Evolutionary conservation across 331 rosid species (phyloP).

Genomic region (Pyracantha coccinea): DNA sequence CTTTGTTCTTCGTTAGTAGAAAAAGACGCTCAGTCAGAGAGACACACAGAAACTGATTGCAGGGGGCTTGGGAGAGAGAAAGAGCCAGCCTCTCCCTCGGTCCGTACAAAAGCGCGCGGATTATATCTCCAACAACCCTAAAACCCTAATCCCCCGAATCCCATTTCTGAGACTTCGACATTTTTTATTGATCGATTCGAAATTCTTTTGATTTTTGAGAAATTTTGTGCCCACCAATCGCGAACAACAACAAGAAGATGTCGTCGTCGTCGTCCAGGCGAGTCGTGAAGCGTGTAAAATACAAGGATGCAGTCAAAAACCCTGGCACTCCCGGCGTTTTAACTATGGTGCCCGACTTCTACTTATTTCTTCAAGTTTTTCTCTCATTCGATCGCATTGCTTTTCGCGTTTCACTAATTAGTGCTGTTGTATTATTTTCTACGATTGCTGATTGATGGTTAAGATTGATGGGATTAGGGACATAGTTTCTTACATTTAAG

Average conservation of each 20-base stretch:
- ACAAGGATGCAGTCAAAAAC: constrained; percentile 63
- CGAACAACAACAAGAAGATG: background rate
- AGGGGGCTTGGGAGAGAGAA: background rate
- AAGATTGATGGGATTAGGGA: background rate
- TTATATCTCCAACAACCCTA: background rate
- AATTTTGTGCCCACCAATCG: background rate
- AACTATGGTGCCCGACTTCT: constrained; percentile 42
- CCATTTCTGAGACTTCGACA: background rate
- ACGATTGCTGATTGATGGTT: background rate
- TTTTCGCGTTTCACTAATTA: background rate
- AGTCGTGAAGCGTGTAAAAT: constrained; percentile 67
- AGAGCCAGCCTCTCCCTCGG: background rate
- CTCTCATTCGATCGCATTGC: background rate
- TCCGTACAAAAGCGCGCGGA: background rate
- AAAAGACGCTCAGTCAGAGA: background rate
- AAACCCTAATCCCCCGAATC: background rate
- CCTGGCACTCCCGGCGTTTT: constrained; percentile 79
- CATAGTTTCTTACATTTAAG: background rate
- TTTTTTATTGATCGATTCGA: background rate
- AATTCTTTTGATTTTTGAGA: background rate
- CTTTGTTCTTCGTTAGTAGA: background rate
- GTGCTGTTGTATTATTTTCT: background rate
- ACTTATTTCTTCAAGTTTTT: background rate
- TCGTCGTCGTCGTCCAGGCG: constrained; percentile 36
- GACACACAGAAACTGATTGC: background rate